These are phyloP conservation scores for Ophiostoma triangulosporum DNA, from an alignment of 2,329 filamentous ascomycete species.

Conservation along the genomic window DNA sequence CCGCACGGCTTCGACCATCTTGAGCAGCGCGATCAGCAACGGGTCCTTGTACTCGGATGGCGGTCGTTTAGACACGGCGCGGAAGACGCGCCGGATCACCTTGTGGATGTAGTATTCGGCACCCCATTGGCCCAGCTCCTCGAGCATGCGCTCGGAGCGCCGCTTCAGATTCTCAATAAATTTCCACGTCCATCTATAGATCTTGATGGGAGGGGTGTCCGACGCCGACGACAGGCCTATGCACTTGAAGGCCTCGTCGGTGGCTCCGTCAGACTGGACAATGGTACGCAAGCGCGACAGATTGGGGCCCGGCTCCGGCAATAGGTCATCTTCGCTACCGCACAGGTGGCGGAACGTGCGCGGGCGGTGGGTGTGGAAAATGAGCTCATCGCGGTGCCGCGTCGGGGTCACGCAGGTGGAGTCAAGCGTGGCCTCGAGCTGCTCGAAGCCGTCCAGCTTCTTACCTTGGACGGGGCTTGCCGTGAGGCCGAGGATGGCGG, in stretches of 20 bases:
- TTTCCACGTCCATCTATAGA: neutral
- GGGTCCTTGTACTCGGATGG: constrained; percentile 30
- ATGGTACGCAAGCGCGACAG: constrained; percentile 29
- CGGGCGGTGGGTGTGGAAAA: constrained; percentile 56
- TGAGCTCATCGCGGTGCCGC: constrained; percentile 53
- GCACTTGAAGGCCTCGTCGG: neutral
- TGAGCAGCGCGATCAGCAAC: constrained; percentile 39
- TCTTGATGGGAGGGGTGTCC: neutral
- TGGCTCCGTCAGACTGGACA: neutral
- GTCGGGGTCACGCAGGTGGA: constrained; percentile 57
- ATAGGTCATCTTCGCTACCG: constrained; percentile 20
- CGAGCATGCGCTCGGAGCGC: constrained; percentile 35
- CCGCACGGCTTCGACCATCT: neutral
- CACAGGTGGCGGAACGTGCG: constrained; percentile 29
- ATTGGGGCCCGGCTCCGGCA: constrained; percentile 7
- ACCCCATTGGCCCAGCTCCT: constrained; percentile 54
- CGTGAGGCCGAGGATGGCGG: constrained; percentile 63
- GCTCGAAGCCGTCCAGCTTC: constrained; percentile 38
- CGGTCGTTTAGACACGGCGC: neutral
- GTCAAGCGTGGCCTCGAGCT: constrained; percentile 57
- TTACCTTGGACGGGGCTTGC: constrained; percentile 62
- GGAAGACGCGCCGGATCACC: constrained; percentile 24
- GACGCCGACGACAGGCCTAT: neutral
- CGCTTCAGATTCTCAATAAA: constrained; percentile 43
- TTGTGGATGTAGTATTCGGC: constrained; percentile 49